A percentile compares a stretch with the other conserved stretches of the same genome.
These are phyloP conservation scores for Candida pseudoglaebosa DNA, from an alignment of 805 yeast genomes.

Conservation along the genomic window DNA sequence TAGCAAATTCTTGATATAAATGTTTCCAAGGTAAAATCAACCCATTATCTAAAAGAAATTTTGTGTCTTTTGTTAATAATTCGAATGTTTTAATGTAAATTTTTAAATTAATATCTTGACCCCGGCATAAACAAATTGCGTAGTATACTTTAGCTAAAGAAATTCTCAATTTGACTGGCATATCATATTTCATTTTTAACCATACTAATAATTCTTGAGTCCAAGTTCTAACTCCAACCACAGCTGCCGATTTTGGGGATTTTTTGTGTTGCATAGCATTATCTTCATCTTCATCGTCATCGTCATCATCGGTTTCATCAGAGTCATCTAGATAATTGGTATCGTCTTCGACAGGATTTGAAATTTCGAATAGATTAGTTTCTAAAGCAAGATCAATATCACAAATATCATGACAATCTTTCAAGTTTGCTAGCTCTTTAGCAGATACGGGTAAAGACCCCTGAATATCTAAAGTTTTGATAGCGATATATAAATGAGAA, in stretches of 20 bases:
- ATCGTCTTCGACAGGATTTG: conserved; percentile 24
- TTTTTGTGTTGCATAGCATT: conserved; percentile 53
- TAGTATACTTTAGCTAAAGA: conserved; percentile 66
- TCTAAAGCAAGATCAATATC: conserved; percentile 49
- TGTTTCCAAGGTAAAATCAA: conserved; percentile 51
- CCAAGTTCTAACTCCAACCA: conserved; percentile 77
- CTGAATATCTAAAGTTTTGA: conserved; percentile 67
- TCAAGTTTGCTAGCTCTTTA: conserved; percentile 54
- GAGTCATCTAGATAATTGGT: conserved; percentile 26
- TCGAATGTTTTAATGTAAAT: conserved; percentile 62
- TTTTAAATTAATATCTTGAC: conserved; percentile 59
- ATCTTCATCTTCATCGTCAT: conserved; percentile 29
- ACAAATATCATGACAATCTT: conserved; percentile 24
- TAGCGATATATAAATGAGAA: conserved; percentile 73
- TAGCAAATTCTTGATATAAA: conserved; percentile 32
- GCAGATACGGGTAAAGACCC: conserved; percentile 66
- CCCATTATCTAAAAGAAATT: conserved; percentile 36
- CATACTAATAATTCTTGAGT: conserved; percentile 79
- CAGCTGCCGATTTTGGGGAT: conserved; percentile 65
- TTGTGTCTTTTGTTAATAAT: conserved; percentile 48
- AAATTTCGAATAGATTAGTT: conserved; percentile 45
- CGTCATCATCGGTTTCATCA: conserved; percentile 33
- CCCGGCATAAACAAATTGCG: conserved; percentile 65
- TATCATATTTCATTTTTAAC: conserved; percentile 70
- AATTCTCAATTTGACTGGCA: conserved; percentile 65